Evolutionary conservation across 148 eudicot genomes (phyloP).

Genomic region (Amaranthus hypochondriacus): DNA sequence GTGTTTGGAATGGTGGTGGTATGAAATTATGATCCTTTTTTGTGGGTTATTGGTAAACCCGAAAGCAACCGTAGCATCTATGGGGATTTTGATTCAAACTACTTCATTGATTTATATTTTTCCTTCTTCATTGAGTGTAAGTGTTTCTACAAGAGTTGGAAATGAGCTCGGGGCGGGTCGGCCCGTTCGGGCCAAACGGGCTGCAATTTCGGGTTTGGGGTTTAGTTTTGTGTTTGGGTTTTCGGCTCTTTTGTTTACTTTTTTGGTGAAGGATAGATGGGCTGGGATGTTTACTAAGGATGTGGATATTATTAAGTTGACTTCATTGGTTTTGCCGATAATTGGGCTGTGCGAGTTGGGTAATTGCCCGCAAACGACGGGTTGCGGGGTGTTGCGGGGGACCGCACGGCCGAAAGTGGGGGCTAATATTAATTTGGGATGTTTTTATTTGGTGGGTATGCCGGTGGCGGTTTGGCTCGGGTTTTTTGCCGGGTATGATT

Average conservation of each 20-base stretch:
- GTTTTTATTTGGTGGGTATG: conserved; percentile 76
- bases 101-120: conserved; percentile 71
- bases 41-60: conserved; percentile 60
- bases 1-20: conserved; percentile 96
- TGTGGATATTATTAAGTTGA: conserved; percentile 30
- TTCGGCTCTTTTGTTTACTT: conserved; percentile 42
- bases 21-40: conserved; percentile 73
- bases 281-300: conserved; percentile 61
- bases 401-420: conserved; percentile 73
- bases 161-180: conserved; percentile 60
- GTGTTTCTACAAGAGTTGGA: conserved; percentile 68
- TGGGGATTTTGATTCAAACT: conserved; percentile 74
- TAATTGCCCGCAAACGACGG: conserved; percentile 81
- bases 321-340: conserved; percentile 58
- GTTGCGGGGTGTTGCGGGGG: conserved; percentile 74
- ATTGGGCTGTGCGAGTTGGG: conserved; percentile 83
- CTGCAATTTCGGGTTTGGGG: conserved; percentile 51
- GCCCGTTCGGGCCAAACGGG: conserved; percentile 51
- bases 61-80: conserved; percentile 56
- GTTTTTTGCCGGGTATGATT: conserved; percentile 30
- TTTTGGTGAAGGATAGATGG: conserved; percentile 46
- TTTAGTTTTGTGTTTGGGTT: conserved; percentile 51
- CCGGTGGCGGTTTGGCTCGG: conserved; percentile 64
- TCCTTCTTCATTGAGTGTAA: conserved; percentile 62
- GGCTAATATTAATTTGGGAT: conserved; percentile 64